Conservation (phyloP, 2,329 filamentous ascomycete species). For the Botrytis squamosa region DNA sequence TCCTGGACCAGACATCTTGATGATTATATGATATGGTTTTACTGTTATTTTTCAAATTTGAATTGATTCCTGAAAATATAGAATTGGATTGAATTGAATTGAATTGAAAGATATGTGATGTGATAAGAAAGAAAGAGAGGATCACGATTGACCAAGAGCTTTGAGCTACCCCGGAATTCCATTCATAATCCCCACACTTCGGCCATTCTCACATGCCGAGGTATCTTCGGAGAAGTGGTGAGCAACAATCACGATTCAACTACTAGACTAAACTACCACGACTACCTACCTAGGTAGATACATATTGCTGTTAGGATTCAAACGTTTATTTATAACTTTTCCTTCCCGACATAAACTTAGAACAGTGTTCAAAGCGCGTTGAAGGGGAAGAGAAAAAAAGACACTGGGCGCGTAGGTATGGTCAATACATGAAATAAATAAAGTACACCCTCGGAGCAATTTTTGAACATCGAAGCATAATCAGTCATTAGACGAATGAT, state of each 20-base stretch:
- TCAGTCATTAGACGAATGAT: background rate
- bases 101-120: background rate
- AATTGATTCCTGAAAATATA: background rate
- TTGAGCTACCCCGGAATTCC: slow-evolving; percentile 20
- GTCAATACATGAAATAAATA: background rate
- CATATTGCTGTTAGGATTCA: background rate
- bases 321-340: background rate
- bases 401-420: background rate
- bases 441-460: background rate
- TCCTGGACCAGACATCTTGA: slow-evolving; percentile 43
- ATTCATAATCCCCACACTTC: slow-evolving; percentile 18
- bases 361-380: background rate
- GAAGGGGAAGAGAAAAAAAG: background rate
- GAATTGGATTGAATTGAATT: background rate
- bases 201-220: slow-evolving; percentile 14
- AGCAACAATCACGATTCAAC: background rate
- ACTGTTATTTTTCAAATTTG: background rate
- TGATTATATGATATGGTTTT: background rate
- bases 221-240: slow-evolving; percentile 7
- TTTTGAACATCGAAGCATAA: background rate
- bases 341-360: background rate
- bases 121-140: background rate
- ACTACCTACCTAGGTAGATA: background rate
- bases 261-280: background rate
- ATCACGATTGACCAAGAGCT: slow-evolving; percentile 37